Evolutionary conservation across 345 rosid species (phyloP).

Genomic region (Theobroma cacao): DNA sequence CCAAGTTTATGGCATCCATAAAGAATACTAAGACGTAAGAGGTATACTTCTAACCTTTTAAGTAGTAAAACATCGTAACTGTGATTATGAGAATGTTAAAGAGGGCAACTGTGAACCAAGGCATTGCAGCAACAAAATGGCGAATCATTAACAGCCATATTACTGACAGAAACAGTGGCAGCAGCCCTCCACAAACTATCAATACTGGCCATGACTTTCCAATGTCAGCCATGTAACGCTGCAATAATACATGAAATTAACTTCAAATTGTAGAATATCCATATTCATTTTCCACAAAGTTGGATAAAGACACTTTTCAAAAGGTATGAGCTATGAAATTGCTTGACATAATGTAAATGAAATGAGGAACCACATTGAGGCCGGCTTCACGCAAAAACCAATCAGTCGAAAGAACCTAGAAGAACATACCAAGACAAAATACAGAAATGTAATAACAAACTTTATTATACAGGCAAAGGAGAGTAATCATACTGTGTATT

Average conservation of each 20-base stretch:
- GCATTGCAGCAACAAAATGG: conserved; percentile 94
- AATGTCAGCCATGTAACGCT: conserved; percentile 95
- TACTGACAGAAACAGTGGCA: conserved; percentile 83
- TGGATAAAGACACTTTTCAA: neutral
- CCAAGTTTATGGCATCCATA: neutral
- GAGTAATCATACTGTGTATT: neutral
- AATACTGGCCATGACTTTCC: conserved; percentile 96
- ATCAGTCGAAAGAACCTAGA: neutral
- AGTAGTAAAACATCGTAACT: conserved; percentile 79
- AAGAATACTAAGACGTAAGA: conserved; percentile 1
- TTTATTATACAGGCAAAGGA: neutral
- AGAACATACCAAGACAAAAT: neutral
- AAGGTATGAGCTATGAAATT: neutral
- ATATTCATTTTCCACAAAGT: neutral
- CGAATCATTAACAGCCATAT: conserved; percentile 92
- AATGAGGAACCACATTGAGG: neutral
- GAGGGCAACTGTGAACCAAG: conserved; percentile 89
- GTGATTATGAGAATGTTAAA: conserved; percentile 78
- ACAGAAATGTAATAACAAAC: neutral
- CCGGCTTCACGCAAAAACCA: neutral
- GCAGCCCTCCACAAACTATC: conserved; percentile 90
- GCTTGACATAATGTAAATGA: neutral
- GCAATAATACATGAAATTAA: conserved; percentile 28
- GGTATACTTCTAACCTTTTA: conserved; percentile 56
- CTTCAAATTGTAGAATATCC: conserved; percentile 9